Conservation (phyloP, 2,329 filamentous ascomycete genomes). For the Grosmannia penicillata region DNA sequence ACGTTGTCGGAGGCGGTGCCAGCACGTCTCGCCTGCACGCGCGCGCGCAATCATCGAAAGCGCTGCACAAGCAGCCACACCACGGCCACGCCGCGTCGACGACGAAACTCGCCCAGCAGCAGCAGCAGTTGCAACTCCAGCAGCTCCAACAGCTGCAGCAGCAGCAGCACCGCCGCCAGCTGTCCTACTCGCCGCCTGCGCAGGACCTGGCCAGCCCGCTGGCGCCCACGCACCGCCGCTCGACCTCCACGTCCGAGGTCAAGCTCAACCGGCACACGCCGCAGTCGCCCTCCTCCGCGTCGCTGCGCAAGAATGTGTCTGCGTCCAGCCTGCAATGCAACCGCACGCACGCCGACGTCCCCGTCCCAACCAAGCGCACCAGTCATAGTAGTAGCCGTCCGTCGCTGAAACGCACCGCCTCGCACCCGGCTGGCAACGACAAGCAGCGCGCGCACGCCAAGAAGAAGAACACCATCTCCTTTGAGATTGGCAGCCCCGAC, state of each 20-base stretch:
- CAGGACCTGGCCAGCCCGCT: conserved; percentile 18
- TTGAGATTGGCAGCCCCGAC: conserved; percentile 40
- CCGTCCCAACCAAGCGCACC: conserved; percentile 31
- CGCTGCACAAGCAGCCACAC: conserved; percentile 24
- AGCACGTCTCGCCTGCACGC: conserved; percentile 30
- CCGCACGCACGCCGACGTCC: conserved; percentile 41
- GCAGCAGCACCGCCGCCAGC: conserved; percentile 23
- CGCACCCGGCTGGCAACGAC: conserved; percentile 30
- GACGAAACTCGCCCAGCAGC: conserved; percentile 11
- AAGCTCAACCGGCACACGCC: conserved; percentile 27
- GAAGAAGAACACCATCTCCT: conserved; percentile 32
- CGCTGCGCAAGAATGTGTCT: conserved; percentile 39
- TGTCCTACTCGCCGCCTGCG: conserved; percentile 23
- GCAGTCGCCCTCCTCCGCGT: conserved; percentile 27
- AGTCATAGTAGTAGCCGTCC: conserved; percentile 19
- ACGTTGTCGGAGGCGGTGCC: conserved; percentile 25
- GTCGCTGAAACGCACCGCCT: conserved; percentile 33
- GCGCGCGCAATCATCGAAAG: conserved; percentile 37
- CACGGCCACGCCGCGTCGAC: conserved; percentile 11
- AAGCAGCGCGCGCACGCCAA: conserved; percentile 4
- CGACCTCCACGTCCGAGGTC: conserved; percentile 32
- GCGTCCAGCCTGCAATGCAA: conserved; percentile 44
- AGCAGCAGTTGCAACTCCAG: conserved; percentile 3
- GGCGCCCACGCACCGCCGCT: conserved; percentile 25
- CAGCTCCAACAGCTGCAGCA: conserved; percentile 11